A percentile compares a stretch with the other conserved stretches of the same genome.
Conservation (phyloP, 2,329 filamentous ascomycete genomes). For the Ophioceras dolichostomum region DNA sequence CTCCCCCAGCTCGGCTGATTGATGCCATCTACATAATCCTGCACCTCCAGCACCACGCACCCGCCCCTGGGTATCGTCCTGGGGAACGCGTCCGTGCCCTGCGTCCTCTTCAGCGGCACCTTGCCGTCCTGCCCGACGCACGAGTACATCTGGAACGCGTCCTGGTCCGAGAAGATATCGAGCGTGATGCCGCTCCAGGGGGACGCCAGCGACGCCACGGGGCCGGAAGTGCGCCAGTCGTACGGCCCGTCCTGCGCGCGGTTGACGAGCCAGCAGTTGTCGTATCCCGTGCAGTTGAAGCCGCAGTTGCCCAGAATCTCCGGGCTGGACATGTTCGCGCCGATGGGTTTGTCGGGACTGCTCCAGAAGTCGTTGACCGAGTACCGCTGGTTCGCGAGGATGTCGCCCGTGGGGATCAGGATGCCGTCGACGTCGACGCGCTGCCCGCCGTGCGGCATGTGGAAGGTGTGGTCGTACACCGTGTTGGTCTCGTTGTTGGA, state of each 20-base stretch:
- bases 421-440: constrained; percentile 58
- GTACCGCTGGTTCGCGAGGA: constrained; percentile 54
- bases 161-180: constrained; percentile 73
- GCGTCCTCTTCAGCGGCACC: constrained; percentile 55
- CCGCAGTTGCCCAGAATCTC: constrained; percentile 66
- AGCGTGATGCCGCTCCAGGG: constrained; percentile 73
- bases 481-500: constrained; percentile 56
- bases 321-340: constrained; percentile 44
- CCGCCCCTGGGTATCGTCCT: constrained; percentile 62
- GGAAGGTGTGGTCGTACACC: constrained; percentile 59
- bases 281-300: constrained; percentile 69
- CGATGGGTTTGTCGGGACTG: constrained; percentile 66
- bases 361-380: constrained; percentile 78
- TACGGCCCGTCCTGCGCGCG: constrained; percentile 42
- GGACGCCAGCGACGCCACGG: constrained; percentile 56
- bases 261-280: constrained; percentile 59
- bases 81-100: constrained; percentile 47
- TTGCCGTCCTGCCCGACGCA: constrained; percentile 68
- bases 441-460: constrained; percentile 61
- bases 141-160: constrained; percentile 78
- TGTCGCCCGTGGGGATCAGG: constrained; percentile 63
- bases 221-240: constrained; percentile 49
- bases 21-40: constrained; percentile 90
- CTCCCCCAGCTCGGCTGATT: constrained; percentile 85
- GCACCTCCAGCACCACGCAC: constrained; percentile 81